Evolutionary conservation across 176 grass and related monocot genomes (phyloP).

Genomic region (Aegilops sharonensis): DNA sequence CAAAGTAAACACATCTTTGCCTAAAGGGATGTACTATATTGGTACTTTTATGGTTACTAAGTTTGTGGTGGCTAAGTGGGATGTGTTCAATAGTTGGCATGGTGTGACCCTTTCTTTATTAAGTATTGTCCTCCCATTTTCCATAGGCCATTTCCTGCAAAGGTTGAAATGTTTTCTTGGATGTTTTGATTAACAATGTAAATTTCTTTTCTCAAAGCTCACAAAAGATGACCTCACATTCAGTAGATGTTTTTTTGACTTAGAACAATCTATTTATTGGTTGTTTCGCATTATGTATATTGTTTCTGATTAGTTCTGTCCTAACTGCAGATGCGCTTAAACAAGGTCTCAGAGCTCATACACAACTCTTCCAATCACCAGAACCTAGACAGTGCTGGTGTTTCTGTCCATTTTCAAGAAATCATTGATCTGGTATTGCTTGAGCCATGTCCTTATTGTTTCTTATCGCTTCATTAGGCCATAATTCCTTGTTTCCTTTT

Average conservation of each 20-base stretch:
- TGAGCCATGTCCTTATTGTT: slow-evolving; percentile 25
- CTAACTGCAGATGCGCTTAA: slow-evolving; percentile 80
- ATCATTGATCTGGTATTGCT: slow-evolving; percentile 87
- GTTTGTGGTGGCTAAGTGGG: neutral
- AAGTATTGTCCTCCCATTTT: slow-evolving; percentile 3
- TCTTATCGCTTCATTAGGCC: neutral
- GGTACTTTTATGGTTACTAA: slow-evolving; percentile 7
- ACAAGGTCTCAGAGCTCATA: slow-evolving; percentile 98
- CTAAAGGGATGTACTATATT: slow-evolving; percentile 5
- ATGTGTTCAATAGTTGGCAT: slow-evolving; percentile 3
- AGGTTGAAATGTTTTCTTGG: neutral
- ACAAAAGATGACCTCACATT: neutral
- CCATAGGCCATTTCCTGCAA: slow-evolving; percentile 16
- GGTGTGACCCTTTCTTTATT: neutral
- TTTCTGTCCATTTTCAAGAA: slow-evolving; percentile 99
- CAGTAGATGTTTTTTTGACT: slow-evolving; percentile 13
- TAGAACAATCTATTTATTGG: neutral
- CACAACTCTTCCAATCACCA: slow-evolving; percentile 95
- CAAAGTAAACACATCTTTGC: neutral
- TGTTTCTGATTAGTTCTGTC: slow-evolving; percentile 14
- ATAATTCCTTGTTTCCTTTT: slow-evolving; percentile 28
- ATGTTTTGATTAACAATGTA: slow-evolving; percentile 6
- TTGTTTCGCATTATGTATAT: neutral
- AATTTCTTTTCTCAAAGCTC: slow-evolving; percentile 4
- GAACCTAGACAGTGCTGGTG: slow-evolving; percentile 81